phyloP scores from a whole-genome alignment of 2,329 filamentous ascomycete genomes.

The Cadophora sp. region DNA sequence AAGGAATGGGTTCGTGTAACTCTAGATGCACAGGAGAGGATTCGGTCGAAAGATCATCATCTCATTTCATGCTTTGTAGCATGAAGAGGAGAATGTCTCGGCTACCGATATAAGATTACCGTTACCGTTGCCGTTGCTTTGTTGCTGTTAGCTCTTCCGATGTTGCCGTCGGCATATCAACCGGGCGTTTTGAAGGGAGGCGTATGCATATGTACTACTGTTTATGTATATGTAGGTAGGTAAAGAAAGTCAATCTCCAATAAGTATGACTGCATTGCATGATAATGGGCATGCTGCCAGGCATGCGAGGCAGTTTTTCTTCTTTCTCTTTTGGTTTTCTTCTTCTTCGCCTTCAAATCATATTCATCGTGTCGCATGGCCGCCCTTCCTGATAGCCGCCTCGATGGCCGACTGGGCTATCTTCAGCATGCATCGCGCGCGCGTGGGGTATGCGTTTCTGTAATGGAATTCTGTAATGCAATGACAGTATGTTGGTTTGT shows the following conservation, averaged over 20 bases:
- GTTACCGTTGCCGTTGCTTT: background rate
- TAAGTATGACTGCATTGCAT: background rate
- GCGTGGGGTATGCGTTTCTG: background rate
- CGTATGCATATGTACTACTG: slow-evolving; percentile 11
- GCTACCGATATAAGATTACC: background rate
- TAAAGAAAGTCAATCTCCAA: background rate
- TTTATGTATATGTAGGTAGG: background rate
- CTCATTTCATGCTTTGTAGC: background rate
- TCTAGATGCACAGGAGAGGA: slow-evolving; percentile 4
- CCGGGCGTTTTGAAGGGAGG: slow-evolving; percentile 5
- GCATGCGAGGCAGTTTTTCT: background rate
- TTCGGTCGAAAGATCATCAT: background rate
- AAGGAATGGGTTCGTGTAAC: background rate
- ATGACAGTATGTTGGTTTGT: background rate
- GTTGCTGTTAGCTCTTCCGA: background rate
- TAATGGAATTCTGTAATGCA: background rate
- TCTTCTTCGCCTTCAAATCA: background rate
- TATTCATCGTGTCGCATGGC: background rate
- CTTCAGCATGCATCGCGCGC: slow-evolving; percentile 7
- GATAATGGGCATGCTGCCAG: background rate
- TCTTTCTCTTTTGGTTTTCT: too few relatives aligned
- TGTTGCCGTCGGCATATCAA: background rate
- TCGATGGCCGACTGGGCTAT: background rate
- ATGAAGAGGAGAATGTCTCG: background rate
- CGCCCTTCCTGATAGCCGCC: background rate